Base-by-base conservation (phyloP, 164 flowering plant species). In the Saururus chinensis region DNA sequence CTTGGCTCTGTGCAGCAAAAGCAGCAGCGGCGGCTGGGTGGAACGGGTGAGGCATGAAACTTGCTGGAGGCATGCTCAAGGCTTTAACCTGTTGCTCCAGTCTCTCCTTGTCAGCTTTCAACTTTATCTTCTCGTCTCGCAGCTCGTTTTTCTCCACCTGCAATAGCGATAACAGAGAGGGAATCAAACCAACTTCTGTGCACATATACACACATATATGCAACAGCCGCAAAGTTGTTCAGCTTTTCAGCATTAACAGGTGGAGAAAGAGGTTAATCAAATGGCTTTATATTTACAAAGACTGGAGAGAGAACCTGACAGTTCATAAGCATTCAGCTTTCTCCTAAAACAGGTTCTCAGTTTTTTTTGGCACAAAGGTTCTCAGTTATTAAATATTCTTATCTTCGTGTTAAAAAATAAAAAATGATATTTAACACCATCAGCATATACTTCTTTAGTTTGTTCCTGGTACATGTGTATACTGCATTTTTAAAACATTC, bases 131-230 rank as follows among this genome's bases (percentile, higher is more conserved):
- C 75, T 84, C 89, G 54, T 79, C 82, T 11, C 89, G 83, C 30
- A 82, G 85, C 62, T 84, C 89, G 65, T 75, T 82, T 68, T 84
- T 84, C 79, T 84, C 89, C 16, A 71, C 77, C 89, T 84, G 67
- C 26, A 60, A 22, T 59, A 17, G 57, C 9, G 7, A 21, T 4
- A 45, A 26, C 54, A 45, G n/a, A 24, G 57, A 82, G 85, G 65
- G 12, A 42, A 42, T 14, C 12, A 42, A 10, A 10, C 49, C 17
- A 4, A 4, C 12, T 42, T 10, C 49, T 10, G 49, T 42, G 1
- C 1, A 14, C 1, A 10, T 4, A 14, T 42, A 4, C 49, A 42
- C 12, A 42, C 14, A 42, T 4, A 1, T 10, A 42, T 14, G 17
- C 17, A 42, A 4, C 49, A 42, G 14, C 12, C 12, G 37, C 12